A percentile compares a stretch with the other conserved stretches of the same genome.
phyloP scores from a whole-genome alignment of 2,329 filamentous ascomycete genomes.

The Microsporum canis region DNA sequence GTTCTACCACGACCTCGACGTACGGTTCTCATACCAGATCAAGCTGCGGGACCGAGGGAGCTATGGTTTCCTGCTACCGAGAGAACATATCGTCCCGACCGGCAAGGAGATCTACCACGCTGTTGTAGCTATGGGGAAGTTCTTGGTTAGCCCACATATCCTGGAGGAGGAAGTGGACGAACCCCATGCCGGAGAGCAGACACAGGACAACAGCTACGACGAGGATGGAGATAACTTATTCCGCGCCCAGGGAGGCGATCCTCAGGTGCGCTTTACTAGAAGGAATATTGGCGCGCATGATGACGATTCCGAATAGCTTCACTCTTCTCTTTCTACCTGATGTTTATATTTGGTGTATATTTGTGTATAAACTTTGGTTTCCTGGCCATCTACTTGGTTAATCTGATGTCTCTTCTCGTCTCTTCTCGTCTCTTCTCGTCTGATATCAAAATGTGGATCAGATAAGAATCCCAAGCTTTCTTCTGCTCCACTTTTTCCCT shows the following conservation, averaged over 20 bases:
- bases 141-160: slow-evolving; percentile 24
- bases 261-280: neutral
- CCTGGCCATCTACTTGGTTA: too few species aligned
- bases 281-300: neutral
- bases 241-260: neutral
- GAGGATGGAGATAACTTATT: neutral
- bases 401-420: too few species aligned
- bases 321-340: neutral
- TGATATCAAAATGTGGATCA: neutral
- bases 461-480: neutral
- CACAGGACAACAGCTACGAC: neutral
- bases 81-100: slow-evolving; percentile 74
- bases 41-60: slow-evolving; percentile 87
- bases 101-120: slow-evolving; percentile 80
- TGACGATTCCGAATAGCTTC: neutral
- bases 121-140: slow-evolving; percentile 72
- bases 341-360: neutral
- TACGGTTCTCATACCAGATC: slow-evolving; percentile 80
- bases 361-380: neutral
- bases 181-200: neutral
- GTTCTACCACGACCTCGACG: slow-evolving; percentile 80
- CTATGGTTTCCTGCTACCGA: slow-evolving; percentile 85
- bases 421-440: neutral
- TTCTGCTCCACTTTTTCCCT: neutral
- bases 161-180: neutral